phyloP scores from a whole-genome alignment of 139 green algal species.

The Auxenochlorella pyrenoidosa region DNA sequence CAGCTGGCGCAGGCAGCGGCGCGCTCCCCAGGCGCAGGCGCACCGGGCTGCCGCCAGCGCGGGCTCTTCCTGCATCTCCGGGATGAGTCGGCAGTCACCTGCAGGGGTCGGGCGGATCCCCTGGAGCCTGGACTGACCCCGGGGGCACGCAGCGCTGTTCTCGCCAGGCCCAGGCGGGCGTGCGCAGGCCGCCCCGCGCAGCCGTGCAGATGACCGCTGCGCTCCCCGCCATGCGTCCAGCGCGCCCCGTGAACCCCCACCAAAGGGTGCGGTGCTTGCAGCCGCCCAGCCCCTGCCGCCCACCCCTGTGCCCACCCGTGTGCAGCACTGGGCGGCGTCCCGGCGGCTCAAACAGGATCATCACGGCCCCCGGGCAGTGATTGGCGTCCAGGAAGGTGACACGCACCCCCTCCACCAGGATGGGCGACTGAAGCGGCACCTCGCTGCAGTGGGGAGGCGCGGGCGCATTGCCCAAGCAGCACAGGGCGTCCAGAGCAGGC shows the following conservation, averaged over 20 bases:
- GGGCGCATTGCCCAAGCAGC: no score
- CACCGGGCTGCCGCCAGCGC: constrained; percentile 59
- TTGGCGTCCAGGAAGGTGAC: constrained; percentile 94
- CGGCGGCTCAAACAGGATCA: constrained; percentile 71
- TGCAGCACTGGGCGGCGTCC: constrained; percentile 81
- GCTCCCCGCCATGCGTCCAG: not conserved
- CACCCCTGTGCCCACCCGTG: constrained; percentile 59
- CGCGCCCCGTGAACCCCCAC: not conserved
- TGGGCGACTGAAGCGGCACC: constrained; percentile 39
- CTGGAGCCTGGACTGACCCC: not conserved
- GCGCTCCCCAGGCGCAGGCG: constrained; percentile 13
- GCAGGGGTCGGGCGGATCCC: not conserved
- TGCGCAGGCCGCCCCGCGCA: no score
- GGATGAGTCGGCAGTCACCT: constrained; percentile 78
- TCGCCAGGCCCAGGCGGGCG: no score
- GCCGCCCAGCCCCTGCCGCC: not conserved
- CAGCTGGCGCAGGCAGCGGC: no score
- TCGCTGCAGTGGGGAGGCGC: not conserved
- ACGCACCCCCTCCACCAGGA: constrained; percentile 62
- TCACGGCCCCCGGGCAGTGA: constrained; percentile 90
- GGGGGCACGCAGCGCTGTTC: not conserved
- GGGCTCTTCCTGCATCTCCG: constrained; percentile 64
- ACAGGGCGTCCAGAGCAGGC: no score
- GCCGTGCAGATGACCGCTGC: not conserved
- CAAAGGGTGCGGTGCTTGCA: not conserved